Conservation (phyloP, 1,139 yeast species). For the Saccharomyces pastorianus region DNA sequence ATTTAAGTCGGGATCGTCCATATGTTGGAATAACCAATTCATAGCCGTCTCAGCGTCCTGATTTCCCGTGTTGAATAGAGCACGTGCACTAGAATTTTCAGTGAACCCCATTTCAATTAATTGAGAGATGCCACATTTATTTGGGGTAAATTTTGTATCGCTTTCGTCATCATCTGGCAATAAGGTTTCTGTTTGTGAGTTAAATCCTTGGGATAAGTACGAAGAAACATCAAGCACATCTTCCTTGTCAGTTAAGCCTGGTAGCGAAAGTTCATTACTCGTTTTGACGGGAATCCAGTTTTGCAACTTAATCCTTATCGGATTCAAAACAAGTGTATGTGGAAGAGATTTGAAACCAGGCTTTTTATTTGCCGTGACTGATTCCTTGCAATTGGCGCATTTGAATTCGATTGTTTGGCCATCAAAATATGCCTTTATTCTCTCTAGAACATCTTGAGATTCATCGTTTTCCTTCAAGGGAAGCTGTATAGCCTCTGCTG, state of each 20-base stretch:
- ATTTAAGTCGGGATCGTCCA: constrained; percentile 79
- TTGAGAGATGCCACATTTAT: constrained; percentile 45
- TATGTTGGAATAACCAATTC: constrained; percentile 84
- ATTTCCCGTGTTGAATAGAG: constrained; percentile 67
- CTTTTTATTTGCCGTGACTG: constrained; percentile 36
- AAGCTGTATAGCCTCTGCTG: constrained; percentile 62
- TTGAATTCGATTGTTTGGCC: constrained; percentile 57
- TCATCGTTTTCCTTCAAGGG: constrained; percentile 44
- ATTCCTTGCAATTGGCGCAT: constrained; percentile 52
- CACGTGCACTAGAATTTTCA: constrained; percentile 54
- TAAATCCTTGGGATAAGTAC: constrained; percentile 32
- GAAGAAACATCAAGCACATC: constrained; percentile 32
- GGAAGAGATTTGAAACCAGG: constrained; percentile 63
- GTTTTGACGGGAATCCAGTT: constrained; percentile 89
- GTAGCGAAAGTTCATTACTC: constrained; percentile 60
- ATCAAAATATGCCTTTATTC: constrained; percentile 40
- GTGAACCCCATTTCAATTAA: constrained; percentile 86
- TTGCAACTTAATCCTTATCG: constrained; percentile 71
- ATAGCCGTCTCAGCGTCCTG: constrained; percentile 65
- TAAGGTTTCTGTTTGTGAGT: constrained; percentile 38
- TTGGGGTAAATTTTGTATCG: constrained; percentile 41
- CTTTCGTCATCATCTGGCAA: constrained; percentile 32
- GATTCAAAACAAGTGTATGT: constrained; percentile 57
- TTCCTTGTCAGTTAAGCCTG: constrained; percentile 33
- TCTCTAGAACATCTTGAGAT: constrained; percentile 42